These are phyloP conservation scores for Pichia norvegensis DNA, from an alignment of 1,139 yeast genomes.

Conservation along the genomic window DNA sequence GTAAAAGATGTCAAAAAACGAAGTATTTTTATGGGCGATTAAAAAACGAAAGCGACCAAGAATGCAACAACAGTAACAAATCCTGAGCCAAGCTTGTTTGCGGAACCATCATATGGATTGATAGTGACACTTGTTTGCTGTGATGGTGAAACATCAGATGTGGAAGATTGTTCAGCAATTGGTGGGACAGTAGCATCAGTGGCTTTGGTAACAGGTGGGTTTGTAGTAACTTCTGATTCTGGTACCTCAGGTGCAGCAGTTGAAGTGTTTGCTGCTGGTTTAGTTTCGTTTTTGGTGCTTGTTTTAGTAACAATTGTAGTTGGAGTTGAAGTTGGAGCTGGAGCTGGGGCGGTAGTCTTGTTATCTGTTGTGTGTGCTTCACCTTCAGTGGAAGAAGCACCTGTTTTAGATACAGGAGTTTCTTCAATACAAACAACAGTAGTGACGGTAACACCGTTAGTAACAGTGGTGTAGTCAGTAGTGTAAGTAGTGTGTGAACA, in stretches of 20 bases:
- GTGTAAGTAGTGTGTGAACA: slow-evolving; percentile 6
- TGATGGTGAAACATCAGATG: neutral
- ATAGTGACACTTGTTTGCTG: neutral
- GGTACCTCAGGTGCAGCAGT: neutral
- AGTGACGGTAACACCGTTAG: slow-evolving; percentile 5
- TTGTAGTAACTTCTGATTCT: neutral
- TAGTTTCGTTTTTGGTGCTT: neutral
- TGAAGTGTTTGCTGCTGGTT: neutral
- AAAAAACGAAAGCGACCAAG: slow-evolving; percentile 1
- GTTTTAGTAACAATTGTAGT: neutral
- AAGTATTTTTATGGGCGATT: neutral
- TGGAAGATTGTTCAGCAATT: too few species aligned
- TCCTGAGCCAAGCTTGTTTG: slow-evolving; percentile 3
- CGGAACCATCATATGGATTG: slow-evolving; percentile 2
- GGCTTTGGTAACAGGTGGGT: neutral
- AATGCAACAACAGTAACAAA: slow-evolving; percentile 1
- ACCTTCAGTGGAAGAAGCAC: neutral
- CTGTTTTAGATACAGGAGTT: slow-evolving; percentile 2
- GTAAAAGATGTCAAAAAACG: too few species aligned
- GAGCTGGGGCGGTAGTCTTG: neutral
- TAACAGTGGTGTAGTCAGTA: slow-evolving; percentile 5
- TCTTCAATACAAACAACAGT: slow-evolving; percentile 6
- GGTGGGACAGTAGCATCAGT: neutral
- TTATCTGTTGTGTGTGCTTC: neutral
- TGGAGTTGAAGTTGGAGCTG: neutral